phyloP scores from a whole-genome alignment of 306 rosid genomes.

The Adenanthera pavonina region DNA sequence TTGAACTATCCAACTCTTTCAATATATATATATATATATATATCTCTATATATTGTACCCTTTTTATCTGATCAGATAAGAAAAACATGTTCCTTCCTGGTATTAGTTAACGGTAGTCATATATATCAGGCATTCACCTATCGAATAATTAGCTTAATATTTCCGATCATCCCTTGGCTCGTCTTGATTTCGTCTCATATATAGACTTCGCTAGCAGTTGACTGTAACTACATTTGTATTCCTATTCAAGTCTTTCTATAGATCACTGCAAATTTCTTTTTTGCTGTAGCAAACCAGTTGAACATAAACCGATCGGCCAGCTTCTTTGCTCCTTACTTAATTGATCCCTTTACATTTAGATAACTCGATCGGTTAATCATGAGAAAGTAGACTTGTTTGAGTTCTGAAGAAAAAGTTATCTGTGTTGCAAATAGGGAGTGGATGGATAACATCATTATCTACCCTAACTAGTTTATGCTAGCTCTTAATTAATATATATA shows the following conservation, averaged over 20 bases:
- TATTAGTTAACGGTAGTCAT: neutral
- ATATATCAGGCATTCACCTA: neutral
- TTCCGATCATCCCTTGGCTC: too few relatives aligned
- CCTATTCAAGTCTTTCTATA: neutral
- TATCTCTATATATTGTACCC: neutral
- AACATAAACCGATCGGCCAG: too few relatives aligned
- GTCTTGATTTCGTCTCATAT: too few relatives aligned
- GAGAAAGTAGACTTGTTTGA: neutral
- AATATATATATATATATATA: neutral
- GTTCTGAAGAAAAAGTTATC: neutral
- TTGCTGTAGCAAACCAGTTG: neutral
- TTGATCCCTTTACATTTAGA: neutral
- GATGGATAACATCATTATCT: constrained; percentile 4
- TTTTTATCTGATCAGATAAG: neutral
- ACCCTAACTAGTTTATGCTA: neutral
- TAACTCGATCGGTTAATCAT: neutral
- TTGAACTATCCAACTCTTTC: constrained; percentile 6
- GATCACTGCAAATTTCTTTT: neutral
- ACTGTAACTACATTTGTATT: neutral
- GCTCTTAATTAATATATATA: too few relatives aligned
- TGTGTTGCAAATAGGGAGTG: neutral
- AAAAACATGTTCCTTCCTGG: neutral
- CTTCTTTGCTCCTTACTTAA: neutral
- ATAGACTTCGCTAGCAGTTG: too few relatives aligned
- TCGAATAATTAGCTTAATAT: neutral